Base-by-base conservation (phyloP, 2,329 filamentous ascomycete species). In the Hypoxylon sp. region DNA sequence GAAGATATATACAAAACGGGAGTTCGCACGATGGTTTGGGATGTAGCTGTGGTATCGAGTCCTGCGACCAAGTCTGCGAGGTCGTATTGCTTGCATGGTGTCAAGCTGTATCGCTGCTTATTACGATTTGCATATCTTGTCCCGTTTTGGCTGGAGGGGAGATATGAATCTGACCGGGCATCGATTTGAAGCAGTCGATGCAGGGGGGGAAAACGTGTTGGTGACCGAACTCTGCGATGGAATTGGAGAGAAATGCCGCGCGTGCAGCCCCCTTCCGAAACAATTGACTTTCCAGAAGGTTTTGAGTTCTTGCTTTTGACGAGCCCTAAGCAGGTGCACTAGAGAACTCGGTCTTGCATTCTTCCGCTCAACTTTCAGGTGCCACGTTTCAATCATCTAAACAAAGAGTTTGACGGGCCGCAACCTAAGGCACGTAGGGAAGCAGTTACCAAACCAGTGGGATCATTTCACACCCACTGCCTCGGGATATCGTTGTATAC, bases 121-220 rank as follows among this genome's bases (percentile, higher is more conserved):
- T 62, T 59, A 22, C 50, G 65, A 66, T 63, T 56, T 66, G 63
- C 62, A 38, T 33, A 61, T 61, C 62, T 48, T 68, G 36, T 42
- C 65, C 62, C 36, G 12, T 58, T 68, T 66, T 18, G 59, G 65
- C 28, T 63, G 36, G 46, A 51, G 59, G 59, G 55, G 46, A 63
- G 54, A 63, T 58, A 49, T 40, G 59, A 63, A 63, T 61, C 58
- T 68, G 54, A 48, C 54, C 44, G 49, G 60, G 46, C 40, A 48
- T 51, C 46, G 63, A 63, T 61, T 68, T 59, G 61, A 68, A 63
- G 65, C 58, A 66, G 26, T 53, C 51, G 55, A 62, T 33, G 51
- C 63, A 65, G 48, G 61, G 58, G 58, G 46, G 52, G 33, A 57
- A 52, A 51, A 42, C 51, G 59, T 65, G 62, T 62, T 48, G 57